Evolutionary conservation across 176 grass and related monocot genomes (phyloP).

Genomic region (Cymbopogon citratus): DNA sequence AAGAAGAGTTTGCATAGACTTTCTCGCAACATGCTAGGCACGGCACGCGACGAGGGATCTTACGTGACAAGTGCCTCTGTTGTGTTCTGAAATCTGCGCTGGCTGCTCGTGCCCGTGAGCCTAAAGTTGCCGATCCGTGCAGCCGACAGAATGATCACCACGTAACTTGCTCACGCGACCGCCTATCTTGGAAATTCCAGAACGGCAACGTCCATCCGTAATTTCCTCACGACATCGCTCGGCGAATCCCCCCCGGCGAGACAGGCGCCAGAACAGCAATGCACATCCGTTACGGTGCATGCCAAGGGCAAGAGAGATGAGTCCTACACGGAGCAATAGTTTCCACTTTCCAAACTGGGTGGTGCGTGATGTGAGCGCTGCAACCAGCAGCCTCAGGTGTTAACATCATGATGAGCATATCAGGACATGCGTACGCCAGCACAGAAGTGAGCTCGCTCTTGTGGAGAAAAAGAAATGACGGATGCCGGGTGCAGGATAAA

Average conservation of each 20-base stretch:
- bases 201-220: neutral
- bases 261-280: neutral
- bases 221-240: neutral
- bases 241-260: too few relatives aligned
- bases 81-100: neutral
- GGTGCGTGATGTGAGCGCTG: neutral
- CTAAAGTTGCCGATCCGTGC: neutral
- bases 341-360: neutral
- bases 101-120: neutral
- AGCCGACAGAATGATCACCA: neutral
- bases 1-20: too few relatives aligned
- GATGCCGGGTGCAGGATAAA: neutral
- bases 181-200: neutral
- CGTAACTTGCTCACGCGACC: neutral
- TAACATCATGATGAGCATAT: neutral
- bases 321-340: neutral
- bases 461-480: neutral
- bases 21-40: too few relatives aligned
- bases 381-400: neutral
- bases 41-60: neutral
- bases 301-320: neutral
- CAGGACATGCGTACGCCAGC: neutral
- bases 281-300: neutral
- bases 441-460: neutral
- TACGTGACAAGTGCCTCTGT: slow-evolving; percentile 17